Base-by-base conservation (phyloP, 1,284 basidiomycete species). In the Neolentinus lepideus region DNA sequence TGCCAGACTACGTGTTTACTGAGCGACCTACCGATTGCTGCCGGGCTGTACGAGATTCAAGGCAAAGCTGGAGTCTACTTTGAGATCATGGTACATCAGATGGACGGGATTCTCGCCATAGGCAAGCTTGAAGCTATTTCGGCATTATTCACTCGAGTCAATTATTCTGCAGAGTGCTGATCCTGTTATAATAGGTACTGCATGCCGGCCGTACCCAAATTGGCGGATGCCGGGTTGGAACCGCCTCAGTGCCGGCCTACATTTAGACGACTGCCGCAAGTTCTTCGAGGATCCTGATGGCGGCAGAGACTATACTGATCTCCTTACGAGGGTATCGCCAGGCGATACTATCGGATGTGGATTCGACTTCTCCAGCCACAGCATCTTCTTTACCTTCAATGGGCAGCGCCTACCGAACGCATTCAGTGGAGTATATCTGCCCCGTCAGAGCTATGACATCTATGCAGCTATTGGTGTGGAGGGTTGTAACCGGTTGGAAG, bases 141-240 rank as follows among this genome's bases (percentile, higher is more conserved):
- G n/a, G n/a, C 35, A 21, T 24, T 22, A 46, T 4, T 16, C 22
- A 21, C 25, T 31, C 45, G 12, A n/a, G 10, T 19, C 24, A 24
- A 29, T 22, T 21, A 19, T 12, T 10, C 6, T 50, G 9, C 47
- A 25, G 24, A 38, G 24, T 43, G n/a, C 24, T 57, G 29, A 52
- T 50, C 36, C 29, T 35, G 50, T 53, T 14, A 26, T 53, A 45
- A n/a, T 56, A 87, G 85, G 85, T 3, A 83, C 79, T 6, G 72
- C 82, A n/a, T 85, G 83, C 61, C 72, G 72, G 14, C 85, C 85
- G 3, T 86, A 86, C 60, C 85, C 85, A 2, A 66, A 69, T 0
- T 84, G 78, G 70, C 76, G 85, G 22, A 73, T 85, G 38, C 85
- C 85, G n/a, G 85, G 85, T 0, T 88, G 85, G 85, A 83, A 88